Conservation (phyloP, 306 rosid genomes). For the Lablab purpureus region DNA sequence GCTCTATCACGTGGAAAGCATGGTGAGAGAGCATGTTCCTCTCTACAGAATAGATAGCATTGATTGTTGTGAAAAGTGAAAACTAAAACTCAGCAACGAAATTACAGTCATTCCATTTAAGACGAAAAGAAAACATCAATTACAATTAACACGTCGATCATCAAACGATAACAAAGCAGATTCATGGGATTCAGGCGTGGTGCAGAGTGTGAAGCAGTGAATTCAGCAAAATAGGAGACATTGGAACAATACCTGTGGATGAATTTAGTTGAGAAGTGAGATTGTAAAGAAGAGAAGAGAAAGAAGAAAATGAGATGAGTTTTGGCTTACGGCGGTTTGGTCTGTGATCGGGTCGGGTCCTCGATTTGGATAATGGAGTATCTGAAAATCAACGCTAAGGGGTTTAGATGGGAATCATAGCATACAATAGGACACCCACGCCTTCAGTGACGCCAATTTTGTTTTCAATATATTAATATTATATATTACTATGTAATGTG, state of each 20-base stretch:
- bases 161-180: neutral
- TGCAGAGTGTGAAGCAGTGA: neutral
- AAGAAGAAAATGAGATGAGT: neutral
- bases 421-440: too few species aligned
- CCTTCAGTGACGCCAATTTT: neutral
- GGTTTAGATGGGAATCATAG: too few species aligned
- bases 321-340: neutral
- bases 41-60: slow-evolving; percentile 4
- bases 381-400: neutral
- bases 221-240: neutral
- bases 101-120: neutral
- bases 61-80: slow-evolving; percentile 1
- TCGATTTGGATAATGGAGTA: neutral
- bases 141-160: neutral
- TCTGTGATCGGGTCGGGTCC: slow-evolving; percentile 42
- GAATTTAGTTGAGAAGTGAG: slow-evolving; percentile 1
- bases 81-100: neutral
- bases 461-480: neutral
- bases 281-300: neutral
- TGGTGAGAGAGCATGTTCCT: slow-evolving; percentile 37
- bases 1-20: slow-evolving; percentile 40
- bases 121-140: slow-evolving; percentile 7
- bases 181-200: neutral
- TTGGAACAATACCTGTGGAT: neutral
- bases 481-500: too few species aligned